Base-by-base conservation (phyloP, 2,329 filamentous ascomycete genomes). In the Fusarium brachygibbosum region DNA sequence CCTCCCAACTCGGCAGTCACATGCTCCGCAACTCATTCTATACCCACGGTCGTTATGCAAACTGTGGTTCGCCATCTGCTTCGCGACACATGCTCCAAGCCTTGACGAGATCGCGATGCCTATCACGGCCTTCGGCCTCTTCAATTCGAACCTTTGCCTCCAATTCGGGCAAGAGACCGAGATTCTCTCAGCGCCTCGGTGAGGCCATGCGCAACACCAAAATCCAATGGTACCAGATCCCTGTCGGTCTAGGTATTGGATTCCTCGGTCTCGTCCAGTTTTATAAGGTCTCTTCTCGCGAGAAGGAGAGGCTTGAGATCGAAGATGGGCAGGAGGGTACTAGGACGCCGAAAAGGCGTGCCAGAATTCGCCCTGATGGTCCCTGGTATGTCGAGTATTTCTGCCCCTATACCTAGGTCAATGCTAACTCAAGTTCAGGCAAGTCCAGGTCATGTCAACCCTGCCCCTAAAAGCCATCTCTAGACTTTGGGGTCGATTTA, bases 381-480 rank as follows among this genome's bases (percentile, higher is more conserved):
- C 93, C 94, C 79, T 97, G 94, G 91, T 90, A 82, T 72, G 79
- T 37, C 34, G 37, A 48, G 35, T 23, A 21, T 29, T 45, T 41
- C 48, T 48, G 41, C 66, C 67, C 64, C 59, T 73, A 57, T 66
- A 44, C 37, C 41, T 28, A 42, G 32, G 19, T 13, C 42, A 51
- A 63, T 65, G 41, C 71, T 75, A 56, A 74, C 40, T 35, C 16
- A 16, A 38, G 38, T 57, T n/a, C 55, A 87, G 86, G 93, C 93
- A 95, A 76, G 93, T 98, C 52, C 92, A 94, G 77, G 88, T 98
- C 78, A 97, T 98, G 92, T 97, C 93, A 10, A 97, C 93, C 3
- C 83, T 98, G 63, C 94, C 94, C 34, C 84, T 98, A 66, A 98
- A 98, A 82, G 94, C 93, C 35, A 86, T 98, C 44, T 97, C 94